These are phyloP conservation scores for Schizochytrium sp. DNA, from an alignment of 108 stramenopile genomes.

Conservation along the genomic window DNA sequence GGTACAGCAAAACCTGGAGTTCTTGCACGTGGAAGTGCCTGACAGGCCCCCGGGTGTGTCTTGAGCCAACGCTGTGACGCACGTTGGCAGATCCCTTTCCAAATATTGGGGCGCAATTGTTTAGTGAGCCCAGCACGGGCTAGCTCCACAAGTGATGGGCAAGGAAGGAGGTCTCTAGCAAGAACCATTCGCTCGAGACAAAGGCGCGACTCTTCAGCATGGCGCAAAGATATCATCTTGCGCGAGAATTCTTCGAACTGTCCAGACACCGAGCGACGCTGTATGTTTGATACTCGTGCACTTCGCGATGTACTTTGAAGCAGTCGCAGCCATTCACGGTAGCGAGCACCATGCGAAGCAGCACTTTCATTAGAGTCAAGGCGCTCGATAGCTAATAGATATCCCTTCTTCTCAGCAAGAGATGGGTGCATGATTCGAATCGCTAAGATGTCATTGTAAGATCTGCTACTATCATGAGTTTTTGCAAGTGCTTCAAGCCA, in stretches of 20 bases:
- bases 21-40: not conserved
- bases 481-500: not conserved
- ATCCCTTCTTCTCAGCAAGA: slow-evolving; percentile 49
- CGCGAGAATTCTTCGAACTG: not conserved
- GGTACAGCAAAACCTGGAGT: not conserved
- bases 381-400: slow-evolving; percentile 14
- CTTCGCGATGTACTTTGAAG: not conserved
- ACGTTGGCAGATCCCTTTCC: slow-evolving; percentile 22
- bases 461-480: not conserved
- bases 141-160: slow-evolving; percentile 30
- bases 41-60: not conserved
- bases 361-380: not conserved
- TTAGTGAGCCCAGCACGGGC: not conserved
- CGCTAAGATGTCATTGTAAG: not conserved
- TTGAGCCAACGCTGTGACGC: not conserved
- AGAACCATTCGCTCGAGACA: slow-evolving; percentile 15
- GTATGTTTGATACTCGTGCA: not conserved
- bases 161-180: not conserved
- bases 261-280: not conserved
- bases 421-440: slow-evolving; percentile 23
- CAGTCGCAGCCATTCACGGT: slow-evolving; percentile 40
- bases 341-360: slow-evolving; percentile 12
- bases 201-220: not conserved
- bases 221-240: not conserved
- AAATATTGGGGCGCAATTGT: not conserved